Base-by-base conservation (phyloP, 805 yeast species). In the Teunomyces lycoperdinae region DNA sequence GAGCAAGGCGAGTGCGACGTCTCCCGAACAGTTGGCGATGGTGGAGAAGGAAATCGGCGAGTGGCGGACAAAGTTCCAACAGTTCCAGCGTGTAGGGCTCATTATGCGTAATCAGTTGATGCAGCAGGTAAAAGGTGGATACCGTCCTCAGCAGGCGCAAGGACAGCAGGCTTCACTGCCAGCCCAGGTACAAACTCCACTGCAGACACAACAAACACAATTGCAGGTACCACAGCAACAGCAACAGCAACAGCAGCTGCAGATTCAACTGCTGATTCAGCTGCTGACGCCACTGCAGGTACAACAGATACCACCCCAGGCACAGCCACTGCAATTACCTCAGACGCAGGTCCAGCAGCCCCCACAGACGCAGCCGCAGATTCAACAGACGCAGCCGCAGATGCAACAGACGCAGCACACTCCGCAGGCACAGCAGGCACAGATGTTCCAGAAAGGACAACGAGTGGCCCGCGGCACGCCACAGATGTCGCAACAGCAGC, bases 41-140 rank as follows among this genome's bases (percentile, higher is more conserved):
- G 65, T 77, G n/a, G 70, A 71, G 10, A 73, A 71, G 44, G 82
- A 81, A 57, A 79, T 81, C 51, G 65, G 67, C 14, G 77, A 77
- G 33, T 58, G 78, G 53, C 76, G 68, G 48, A 66, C 64, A 31
- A 75, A 79, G 47, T 73, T 74, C 52, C 73, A 74, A 17, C 77
- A 76, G 42, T 80, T 77, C 54, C 78, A 76, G 49, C 73, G 74
- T 47, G 73, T 76, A 43, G 84, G 83, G 1, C 60, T 70, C 29
- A 76, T 73, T 53, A 66, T 80, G 70, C 66, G 70, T 38, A 66
- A 70, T 45, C 74, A 71, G 55, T 61, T 74, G 45, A 57, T 68
- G 39, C 70, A 66, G 39, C 69, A 62, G 55, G 51, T 45, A 11
- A 48, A 45, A 14, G 35, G 29, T 7, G 29, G 32, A 2, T 13